Evolutionary conservation across 148 eudicot genomes (phyloP).

Genomic region (Diospyros kaki): DNA sequence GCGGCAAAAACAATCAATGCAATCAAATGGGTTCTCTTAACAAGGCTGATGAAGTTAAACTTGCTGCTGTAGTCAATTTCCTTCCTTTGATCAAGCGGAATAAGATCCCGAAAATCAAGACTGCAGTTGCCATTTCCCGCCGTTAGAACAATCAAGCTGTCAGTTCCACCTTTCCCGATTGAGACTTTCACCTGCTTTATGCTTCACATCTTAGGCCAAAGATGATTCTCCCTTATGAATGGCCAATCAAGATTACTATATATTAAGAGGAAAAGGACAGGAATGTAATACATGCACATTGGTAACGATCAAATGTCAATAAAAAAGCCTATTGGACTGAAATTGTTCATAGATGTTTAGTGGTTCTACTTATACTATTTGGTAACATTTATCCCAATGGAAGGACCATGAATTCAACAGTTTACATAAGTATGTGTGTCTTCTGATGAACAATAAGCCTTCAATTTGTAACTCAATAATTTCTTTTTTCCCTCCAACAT

Average conservation of each 20-base stretch:
- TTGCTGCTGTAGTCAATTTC: constrained; percentile 22
- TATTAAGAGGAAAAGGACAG: neutral
- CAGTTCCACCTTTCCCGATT: constrained; percentile 34
- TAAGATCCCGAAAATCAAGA: constrained; percentile 46
- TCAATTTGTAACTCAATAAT: neutral
- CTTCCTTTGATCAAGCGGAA: constrained; percentile 20
- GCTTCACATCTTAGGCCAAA: neutral
- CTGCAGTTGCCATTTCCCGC: constrained; percentile 47
- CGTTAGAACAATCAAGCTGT: constrained; percentile 44
- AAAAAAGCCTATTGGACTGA: neutral
- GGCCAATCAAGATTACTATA: neutral
- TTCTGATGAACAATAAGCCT: neutral
- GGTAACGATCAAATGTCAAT: neutral
- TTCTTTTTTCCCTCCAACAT: neutral
- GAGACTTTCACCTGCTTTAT: constrained; percentile 63
- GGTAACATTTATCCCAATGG: neutral
- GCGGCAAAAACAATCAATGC: constrained; percentile 30
- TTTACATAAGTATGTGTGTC: neutral
- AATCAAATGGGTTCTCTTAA: constrained; percentile 29
- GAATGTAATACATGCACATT: neutral
- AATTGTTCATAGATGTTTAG: neutral
- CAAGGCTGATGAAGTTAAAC: constrained; percentile 23
- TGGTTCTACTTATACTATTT: neutral
- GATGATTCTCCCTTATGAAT: neutral
- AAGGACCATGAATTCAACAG: neutral